Percentiles rank a stretch among this genome's conserved stretches.
phyloP scores from a whole-genome alignment of 345 rosid genomes.

The Excoecaria agallocha region DNA sequence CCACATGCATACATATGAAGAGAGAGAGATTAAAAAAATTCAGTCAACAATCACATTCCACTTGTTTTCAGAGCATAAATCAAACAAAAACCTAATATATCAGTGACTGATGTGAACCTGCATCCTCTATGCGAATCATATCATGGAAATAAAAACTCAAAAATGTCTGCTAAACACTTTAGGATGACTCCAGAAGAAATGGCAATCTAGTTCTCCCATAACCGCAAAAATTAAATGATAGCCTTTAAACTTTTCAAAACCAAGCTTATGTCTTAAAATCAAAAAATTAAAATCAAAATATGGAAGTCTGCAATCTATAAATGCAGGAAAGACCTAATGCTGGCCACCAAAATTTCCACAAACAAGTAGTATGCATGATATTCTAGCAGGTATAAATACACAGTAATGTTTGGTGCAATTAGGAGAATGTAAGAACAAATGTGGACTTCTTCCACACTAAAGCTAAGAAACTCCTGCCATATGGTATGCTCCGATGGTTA shows the following conservation, averaged over 20 bases:
- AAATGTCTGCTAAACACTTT: neutral
- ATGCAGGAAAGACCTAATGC: neutral
- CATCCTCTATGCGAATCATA: neutral
- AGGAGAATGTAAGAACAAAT: neutral
- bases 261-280: neutral
- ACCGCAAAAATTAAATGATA: neutral
- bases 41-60: neutral
- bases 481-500: neutral
- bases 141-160: neutral
- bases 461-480: neutral
- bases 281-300: neutral
- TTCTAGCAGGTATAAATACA: neutral
- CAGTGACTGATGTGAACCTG: neutral
- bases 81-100: neutral
- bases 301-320: neutral
- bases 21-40: neutral
- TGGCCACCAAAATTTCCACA: neutral
- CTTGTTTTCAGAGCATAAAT: neutral
- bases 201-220: neutral
- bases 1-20: neutral
- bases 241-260: neutral
- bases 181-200: neutral
- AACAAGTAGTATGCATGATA: neutral
- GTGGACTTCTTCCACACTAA: neutral
- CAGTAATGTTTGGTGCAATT: neutral